Conservation (phyloP, 2,329 filamentous ascomycete genomes). For the Drechslerella dactyloides region DNA sequence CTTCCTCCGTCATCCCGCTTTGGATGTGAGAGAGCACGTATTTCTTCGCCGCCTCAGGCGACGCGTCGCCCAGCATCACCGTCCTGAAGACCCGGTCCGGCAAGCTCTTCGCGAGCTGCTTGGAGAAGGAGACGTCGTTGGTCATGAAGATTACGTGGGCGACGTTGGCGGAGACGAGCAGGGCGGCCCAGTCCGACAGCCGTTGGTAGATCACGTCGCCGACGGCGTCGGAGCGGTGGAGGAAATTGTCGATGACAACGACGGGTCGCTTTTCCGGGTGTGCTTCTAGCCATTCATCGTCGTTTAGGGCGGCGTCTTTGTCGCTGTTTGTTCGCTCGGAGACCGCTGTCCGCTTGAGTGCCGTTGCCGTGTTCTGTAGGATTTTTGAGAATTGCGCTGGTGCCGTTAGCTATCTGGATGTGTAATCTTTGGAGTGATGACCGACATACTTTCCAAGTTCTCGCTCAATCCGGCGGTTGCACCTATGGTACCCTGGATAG, state of each 20-base stretch:
- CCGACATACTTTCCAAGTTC: constrained; percentile 60
- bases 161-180: constrained; percentile 81
- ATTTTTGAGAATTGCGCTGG: constrained; percentile 64
- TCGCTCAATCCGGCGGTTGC: constrained; percentile 61
- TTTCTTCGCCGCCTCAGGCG: constrained; percentile 81
- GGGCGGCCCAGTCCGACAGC: constrained; percentile 86
- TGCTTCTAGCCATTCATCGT: constrained; percentile 65
- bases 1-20: constrained; percentile 35
- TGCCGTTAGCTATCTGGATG: constrained; percentile 4
- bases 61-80: constrained; percentile 83
- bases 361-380: constrained; percentile 63
- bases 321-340: constrained; percentile 62
- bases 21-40: constrained; percentile 86
- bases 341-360: constrained; percentile 63
- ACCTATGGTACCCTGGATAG: constrained; percentile 80
- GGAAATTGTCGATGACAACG: constrained; percentile 65
- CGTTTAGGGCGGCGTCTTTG: constrained; percentile 62
- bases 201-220: constrained; percentile 73
- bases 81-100: constrained; percentile 90
- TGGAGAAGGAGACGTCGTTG: constrained; percentile 84
- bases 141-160: constrained; percentile 96
- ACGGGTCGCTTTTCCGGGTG: constrained; percentile 64
- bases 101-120: constrained; percentile 82
- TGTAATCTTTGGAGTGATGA: background rate
- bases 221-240: constrained; percentile 60